A percentile compares a stretch with the other conserved stretches of the same genome.
Evolutionary conservation across 768 basidiomycete species (phyloP).

Genomic region (Mycena indigotica): DNA sequence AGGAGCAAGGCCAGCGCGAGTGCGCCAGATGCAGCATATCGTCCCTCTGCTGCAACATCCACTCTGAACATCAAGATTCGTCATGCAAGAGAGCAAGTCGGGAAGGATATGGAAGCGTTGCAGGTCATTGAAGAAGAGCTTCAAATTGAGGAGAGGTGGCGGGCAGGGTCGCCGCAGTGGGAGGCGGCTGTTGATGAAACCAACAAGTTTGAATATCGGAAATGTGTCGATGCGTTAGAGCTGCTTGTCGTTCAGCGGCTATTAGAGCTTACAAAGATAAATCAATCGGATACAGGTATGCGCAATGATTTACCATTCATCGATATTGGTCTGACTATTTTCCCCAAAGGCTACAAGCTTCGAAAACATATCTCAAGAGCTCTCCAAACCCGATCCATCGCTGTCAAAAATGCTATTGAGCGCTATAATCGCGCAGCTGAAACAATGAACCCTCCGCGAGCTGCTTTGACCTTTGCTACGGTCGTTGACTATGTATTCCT

Average conservation of each 20-base stretch:
- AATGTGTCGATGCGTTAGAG: conserved; percentile 17
- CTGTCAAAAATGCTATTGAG: conserved; percentile 23
- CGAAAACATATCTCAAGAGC: conserved; percentile 25
- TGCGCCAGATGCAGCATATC: neutral
- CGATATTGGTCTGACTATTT: too few species aligned
- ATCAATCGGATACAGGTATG: conserved; percentile 22
- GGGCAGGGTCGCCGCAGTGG: conserved; percentile 16
- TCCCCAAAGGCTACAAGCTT: conserved; percentile 25
- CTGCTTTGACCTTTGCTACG: conserved; percentile 21
- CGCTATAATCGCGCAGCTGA: conserved; percentile 22
- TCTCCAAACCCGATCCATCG: conserved; percentile 22
- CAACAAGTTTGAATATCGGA: conserved; percentile 6
- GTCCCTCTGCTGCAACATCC: neutral
- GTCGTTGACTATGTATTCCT: conserved; percentile 29
- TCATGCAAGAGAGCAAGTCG: conserved; percentile 18
- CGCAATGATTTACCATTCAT: too few species aligned
- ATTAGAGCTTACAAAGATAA: conserved; percentile 27
- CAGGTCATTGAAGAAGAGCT: conserved; percentile 17
- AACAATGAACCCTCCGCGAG: conserved; percentile 9
- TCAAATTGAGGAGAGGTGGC: conserved; percentile 15
- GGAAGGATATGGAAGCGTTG: conserved; percentile 7
- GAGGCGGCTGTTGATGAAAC: neutral
- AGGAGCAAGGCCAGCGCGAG: neutral
- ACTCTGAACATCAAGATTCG: conserved; percentile 3
- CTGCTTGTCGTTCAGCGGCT: conserved; percentile 16